phyloP scores from a whole-genome alignment of 2,329 filamentous ascomycete species.

The Fusarium floridanum region DNA sequence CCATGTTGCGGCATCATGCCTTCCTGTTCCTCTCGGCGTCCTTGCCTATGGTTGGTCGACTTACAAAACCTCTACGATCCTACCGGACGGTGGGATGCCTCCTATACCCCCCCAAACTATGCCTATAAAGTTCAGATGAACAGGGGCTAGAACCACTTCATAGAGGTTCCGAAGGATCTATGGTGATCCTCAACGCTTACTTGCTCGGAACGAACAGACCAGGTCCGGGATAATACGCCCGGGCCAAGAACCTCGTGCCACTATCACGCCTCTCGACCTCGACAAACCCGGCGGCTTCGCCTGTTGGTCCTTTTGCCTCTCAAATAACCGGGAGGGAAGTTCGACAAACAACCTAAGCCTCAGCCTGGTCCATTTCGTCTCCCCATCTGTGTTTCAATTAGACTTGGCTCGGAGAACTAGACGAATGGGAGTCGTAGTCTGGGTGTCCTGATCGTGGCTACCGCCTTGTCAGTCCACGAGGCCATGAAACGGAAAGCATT shows the following conservation, averaged over 20 bases:
- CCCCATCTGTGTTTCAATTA: constrained; percentile 7
- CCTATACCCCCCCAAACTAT: not conserved
- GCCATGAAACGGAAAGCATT: not conserved
- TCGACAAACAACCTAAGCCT: not conserved
- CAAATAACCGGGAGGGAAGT: not conserved
- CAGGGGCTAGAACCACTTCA: not conserved
- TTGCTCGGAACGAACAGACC: not conserved
- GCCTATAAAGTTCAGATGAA: constrained; percentile 6
- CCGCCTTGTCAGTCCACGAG: not conserved
- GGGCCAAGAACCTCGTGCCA: constrained; percentile 15
- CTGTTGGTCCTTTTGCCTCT: not conserved
- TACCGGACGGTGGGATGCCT: not conserved
- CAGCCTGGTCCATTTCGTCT: not conserved
- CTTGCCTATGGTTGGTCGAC: constrained; percentile 2
- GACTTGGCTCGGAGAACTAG: not conserved
- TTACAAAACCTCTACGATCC: not conserved
- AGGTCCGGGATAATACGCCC: constrained; percentile 2
- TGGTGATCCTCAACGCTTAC: not conserved
- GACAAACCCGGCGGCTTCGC: not conserved
- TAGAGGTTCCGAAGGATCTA: not conserved
- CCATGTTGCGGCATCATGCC: constrained; percentile 1
- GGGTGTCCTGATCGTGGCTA: not conserved
- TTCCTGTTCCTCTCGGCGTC: not conserved
- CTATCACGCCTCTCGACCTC: constrained; percentile 6
- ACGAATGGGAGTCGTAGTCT: not conserved